phyloP scores from a whole-genome alignment of 2,329 filamentous ascomycete genomes.

The Sporothrix dimorphospora region DNA sequence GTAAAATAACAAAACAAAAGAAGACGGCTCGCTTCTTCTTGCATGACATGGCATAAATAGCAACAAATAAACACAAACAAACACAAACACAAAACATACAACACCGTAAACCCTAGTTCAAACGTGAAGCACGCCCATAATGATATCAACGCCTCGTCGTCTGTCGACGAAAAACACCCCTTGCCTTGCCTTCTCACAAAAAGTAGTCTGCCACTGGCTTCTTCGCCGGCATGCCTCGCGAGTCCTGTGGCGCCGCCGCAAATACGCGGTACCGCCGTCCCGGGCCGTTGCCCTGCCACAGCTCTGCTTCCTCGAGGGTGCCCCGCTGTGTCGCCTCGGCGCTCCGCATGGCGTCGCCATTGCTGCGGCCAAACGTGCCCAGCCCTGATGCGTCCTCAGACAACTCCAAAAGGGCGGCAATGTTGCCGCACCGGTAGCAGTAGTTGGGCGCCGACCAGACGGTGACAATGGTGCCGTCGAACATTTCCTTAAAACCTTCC shows the following conservation, averaged over 20 bases:
- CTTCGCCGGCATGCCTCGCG: slow-evolving; percentile 96
- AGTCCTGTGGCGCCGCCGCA: slow-evolving; percentile 94
- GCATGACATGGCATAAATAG: neutral
- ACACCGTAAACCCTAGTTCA: neutral
- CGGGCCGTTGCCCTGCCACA: slow-evolving; percentile 63
- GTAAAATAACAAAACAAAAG: neutral
- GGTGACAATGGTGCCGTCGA: slow-evolving; percentile 91
- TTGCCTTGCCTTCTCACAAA: slow-evolving; percentile 51
- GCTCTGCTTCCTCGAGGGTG: slow-evolving; percentile 53
- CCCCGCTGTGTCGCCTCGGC: slow-evolving; percentile 45
- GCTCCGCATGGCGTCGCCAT: slow-evolving; percentile 64
- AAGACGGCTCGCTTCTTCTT: neutral
- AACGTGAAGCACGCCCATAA: neutral
- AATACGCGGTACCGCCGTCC: slow-evolving; percentile 93
- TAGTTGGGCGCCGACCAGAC: slow-evolving; percentile 99
- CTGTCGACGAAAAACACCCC: neutral
- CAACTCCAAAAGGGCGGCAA: slow-evolving; percentile 91
- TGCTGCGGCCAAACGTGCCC: slow-evolving; percentile 69
- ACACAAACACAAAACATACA: no score
- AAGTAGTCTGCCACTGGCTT: slow-evolving; percentile 98
- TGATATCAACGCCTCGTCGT: neutral
- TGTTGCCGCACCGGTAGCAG: slow-evolving; percentile 94
- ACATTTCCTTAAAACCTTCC: slow-evolving; percentile 99
- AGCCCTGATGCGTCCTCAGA: slow-evolving; percentile 82
- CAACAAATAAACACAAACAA: slow-evolving; percentile 8